phyloP scores from a whole-genome alignment of 306 rosid genomes.

The Citrullus amarus region DNA sequence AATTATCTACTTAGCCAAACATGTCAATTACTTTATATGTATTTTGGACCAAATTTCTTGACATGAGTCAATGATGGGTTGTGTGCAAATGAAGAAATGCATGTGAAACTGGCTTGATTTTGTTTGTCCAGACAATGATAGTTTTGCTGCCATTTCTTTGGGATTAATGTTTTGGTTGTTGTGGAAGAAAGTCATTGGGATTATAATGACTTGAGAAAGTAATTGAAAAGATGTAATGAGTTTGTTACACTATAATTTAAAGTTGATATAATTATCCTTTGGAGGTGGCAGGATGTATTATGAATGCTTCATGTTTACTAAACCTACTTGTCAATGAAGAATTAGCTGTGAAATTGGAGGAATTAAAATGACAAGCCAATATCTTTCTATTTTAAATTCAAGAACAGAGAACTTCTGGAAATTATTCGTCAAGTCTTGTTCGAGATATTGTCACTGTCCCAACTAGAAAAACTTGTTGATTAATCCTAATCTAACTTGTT shows the following conservation, averaged over 20 bases:
- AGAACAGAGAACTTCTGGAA: neutral
- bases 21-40: neutral
- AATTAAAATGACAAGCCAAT: neutral
- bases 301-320: constrained; percentile 10
- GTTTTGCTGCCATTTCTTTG: neutral
- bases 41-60: neutral
- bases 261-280: neutral
- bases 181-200: neutral
- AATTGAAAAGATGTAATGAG: neutral
- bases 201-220: neutral
- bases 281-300: neutral
- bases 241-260: neutral
- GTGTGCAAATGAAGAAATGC: constrained; percentile 11
- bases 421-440: neutral
- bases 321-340: neutral
- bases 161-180: neutral
- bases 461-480: neutral
- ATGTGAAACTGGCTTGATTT: constrained; percentile 2
- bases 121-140: neutral
- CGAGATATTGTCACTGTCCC: neutral
- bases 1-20: neutral
- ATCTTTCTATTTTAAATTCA: neutral
- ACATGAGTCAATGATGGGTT: neutral
- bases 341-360: neutral
- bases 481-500: neutral